Base-by-base conservation (phyloP, 2,329 filamentous ascomycete species). In the Claviceps cyperi region DNA sequence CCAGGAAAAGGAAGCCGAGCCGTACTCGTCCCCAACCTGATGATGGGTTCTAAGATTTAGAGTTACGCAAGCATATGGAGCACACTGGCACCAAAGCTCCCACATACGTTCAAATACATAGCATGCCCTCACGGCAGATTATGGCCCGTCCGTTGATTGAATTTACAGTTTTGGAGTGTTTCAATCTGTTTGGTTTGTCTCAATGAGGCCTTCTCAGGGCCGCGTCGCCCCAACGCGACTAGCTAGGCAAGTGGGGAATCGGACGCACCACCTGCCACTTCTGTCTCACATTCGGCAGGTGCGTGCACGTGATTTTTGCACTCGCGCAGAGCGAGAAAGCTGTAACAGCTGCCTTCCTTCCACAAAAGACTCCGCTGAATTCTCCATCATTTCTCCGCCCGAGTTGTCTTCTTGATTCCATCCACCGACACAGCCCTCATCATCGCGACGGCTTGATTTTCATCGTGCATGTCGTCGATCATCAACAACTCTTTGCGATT, bases 301-400 rank as follows among this genome's bases (percentile, higher is more conserved):
- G 6, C 40, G 6, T 32, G 40, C 45, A 48, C 47, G 47, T 48
- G 47, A 48, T 40, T 43, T 43, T 22, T 37, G 39, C 39, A 40
- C 39, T 40, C 19, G 13, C 17, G 14, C 39, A 37, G 28, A 40
- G 32, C 41, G 15, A 32, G 28, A 32, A 48, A 35, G 39, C 46
- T 41, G 17, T 22, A 47, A 32, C 28, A 32, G 45, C 45, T 45
- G n/a, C 28, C 28, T 15, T 32, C 28, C 28, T 21, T 48, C 37
- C 17, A 21, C 41, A 24, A 47, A 39, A 44, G 43, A n/a, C 28
- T 48, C 38, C 22, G 7, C 32, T 13, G 22, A 45, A 22, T 14
- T 13, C 15, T 45, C 48, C 43, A 43, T 37, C 41, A 14, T 9
- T 13, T 45, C 46, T 48, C 36, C 36, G 22, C 46, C 19, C 22